phyloP scores from a whole-genome alignment of 805 yeast species.

The Sporopachydermia lactativora region DNA sequence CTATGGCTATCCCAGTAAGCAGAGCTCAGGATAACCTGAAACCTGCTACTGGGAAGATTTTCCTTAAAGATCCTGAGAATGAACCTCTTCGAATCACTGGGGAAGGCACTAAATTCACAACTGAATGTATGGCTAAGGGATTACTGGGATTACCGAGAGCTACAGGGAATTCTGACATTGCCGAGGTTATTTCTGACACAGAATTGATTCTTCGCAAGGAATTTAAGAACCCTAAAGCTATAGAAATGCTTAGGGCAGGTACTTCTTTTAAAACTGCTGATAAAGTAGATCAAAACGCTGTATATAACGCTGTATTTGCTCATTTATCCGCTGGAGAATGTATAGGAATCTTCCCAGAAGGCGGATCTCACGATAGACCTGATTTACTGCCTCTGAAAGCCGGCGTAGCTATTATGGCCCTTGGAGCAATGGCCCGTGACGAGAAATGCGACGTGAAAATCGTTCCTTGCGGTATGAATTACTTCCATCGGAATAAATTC shows the following conservation, averaged over 20 bases:
- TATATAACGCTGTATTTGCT: conserved; percentile 72
- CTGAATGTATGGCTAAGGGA: conserved; percentile 50
- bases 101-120: conserved; percentile 48
- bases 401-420: conserved; percentile 96
- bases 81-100: conserved; percentile 51
- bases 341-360: conserved; percentile 93
- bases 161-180: conserved; percentile 62
- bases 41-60: conserved; percentile 53
- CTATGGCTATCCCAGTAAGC: conserved; percentile 78
- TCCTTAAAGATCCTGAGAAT: conserved; percentile 29
- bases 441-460: conserved; percentile 69
- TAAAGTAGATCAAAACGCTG: conserved; percentile 74
- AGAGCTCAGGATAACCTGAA: conserved; percentile 81
- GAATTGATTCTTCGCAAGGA: conserved; percentile 57
- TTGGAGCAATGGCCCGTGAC: conserved; percentile 77
- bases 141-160: conserved; percentile 65
- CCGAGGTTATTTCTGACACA: conserved; percentile 55
- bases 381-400: conserved; percentile 87
- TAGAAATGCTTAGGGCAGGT: conserved; percentile 32
- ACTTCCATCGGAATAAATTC: conserved; percentile 91
- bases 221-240: conserved; percentile 39
- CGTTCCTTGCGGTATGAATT: conserved; percentile 96
- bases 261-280: conserved; percentile 58
- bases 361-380: conserved; percentile 94
- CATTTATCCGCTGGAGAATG: conserved; percentile 73